phyloP scores from a whole-genome alignment of 163 green algal species.

The Chloroidium sp. region DNA sequence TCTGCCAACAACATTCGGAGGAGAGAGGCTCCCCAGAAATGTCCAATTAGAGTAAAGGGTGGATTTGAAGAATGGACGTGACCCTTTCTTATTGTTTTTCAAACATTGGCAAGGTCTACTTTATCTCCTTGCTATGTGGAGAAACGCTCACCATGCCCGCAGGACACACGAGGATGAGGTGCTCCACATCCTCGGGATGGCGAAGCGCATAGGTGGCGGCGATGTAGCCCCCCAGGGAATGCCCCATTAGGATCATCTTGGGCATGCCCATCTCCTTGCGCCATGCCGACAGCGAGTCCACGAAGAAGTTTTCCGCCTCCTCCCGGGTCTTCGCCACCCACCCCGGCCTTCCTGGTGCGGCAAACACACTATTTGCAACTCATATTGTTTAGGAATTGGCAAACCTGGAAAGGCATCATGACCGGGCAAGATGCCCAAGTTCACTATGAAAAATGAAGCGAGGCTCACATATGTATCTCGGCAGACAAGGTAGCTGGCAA shows the following conservation, averaged over 20 bases:
- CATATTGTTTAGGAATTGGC: background rate
- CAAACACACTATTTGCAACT: background rate
- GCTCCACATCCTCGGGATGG: conserved; percentile 71
- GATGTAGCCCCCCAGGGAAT: conserved; percentile 69
- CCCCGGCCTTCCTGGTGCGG: conserved; percentile 39
- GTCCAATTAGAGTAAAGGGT: no score
- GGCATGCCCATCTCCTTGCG: conserved; percentile 35
- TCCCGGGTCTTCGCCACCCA: conserved; percentile 44
- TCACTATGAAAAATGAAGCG: no score
- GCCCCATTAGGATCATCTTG: conserved; percentile 69
- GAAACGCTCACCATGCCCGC: conserved; percentile 51
- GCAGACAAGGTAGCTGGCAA: no score
- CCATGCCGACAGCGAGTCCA: conserved; percentile 60
- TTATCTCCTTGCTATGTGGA: background rate
- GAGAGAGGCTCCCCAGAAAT: no score
- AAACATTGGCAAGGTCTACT: no score
- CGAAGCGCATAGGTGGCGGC: conserved; percentile 64
- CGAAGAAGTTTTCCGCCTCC: conserved; percentile 68
- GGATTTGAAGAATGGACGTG: no score
- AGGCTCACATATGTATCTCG: no score
- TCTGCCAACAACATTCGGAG: no score
- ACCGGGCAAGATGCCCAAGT: no score
- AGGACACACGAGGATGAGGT: conserved; percentile 80
- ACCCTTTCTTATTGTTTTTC: no score
- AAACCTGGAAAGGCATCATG: background rate